Conservation (phyloP, 768 basidiomycete genomes). For the Lactarius pseudohatsudake region DNA sequence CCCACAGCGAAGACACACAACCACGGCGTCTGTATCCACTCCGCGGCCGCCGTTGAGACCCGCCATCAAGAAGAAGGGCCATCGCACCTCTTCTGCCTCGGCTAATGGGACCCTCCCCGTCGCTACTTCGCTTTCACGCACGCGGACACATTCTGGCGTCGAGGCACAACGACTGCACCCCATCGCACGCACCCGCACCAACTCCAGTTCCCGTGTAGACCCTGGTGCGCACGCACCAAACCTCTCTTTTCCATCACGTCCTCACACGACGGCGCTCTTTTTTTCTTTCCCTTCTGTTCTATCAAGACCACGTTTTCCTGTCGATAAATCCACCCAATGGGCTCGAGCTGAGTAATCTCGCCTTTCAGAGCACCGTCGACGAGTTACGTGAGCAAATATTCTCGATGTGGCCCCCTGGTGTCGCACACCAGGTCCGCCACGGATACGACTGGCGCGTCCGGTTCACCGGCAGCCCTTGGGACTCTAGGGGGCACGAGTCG, state of each 20-base stretch:
- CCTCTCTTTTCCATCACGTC: constrained; percentile 3
- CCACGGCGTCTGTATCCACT: constrained; percentile 26
- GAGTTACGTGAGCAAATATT: constrained; percentile 58
- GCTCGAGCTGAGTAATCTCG: constrained; percentile 47
- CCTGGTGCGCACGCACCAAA: constrained; percentile 31
- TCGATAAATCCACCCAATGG: constrained; percentile 67
- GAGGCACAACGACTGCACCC: constrained; percentile 33
- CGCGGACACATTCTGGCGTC: constrained; percentile 45
- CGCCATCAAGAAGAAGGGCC: constrained; percentile 58
- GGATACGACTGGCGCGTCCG: constrained; percentile 59
- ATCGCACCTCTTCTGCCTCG: constrained; percentile 16
- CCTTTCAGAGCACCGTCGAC: constrained; percentile 54
- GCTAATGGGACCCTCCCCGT: constrained; percentile 29
- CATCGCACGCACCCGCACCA: constrained; percentile 38
- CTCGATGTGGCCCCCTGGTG: constrained; percentile 67
- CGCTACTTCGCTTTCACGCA: constrained; percentile 32
- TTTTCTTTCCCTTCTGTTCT: constrained; percentile 1
- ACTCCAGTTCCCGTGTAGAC: constrained; percentile 34
- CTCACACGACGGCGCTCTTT: constrained; percentile 7
- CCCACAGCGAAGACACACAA: constrained; percentile 40
- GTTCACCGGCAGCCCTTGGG: constrained; percentile 71
- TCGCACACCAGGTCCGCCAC: constrained; percentile 46
- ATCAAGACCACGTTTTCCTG: constrained; percentile 71
- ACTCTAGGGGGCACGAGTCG: constrained; percentile 51
- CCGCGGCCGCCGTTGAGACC: constrained; percentile 48